Percentiles rank a stretch among this genome's conserved stretches.
Conservation (phyloP, 2,329 filamentous ascomycete genomes). For the Penicillium palitans region DNA sequence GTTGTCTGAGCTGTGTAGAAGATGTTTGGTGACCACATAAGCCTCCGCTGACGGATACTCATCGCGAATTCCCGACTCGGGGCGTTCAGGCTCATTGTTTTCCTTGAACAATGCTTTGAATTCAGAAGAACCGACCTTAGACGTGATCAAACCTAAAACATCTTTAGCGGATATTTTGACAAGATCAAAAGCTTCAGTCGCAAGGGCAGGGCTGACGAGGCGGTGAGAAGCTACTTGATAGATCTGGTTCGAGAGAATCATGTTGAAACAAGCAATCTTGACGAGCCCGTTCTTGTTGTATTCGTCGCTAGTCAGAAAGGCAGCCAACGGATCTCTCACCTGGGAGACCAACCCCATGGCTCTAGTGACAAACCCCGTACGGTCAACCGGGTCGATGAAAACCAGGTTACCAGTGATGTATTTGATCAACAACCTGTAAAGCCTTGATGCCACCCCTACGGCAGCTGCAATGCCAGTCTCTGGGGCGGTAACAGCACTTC, state of each 20-base stretch:
- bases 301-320: constrained; percentile 17
- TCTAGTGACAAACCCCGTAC: constrained; percentile 47
- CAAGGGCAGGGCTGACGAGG: constrained; percentile 27
- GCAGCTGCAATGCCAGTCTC: constrained; percentile 9
- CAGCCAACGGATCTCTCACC: constrained; percentile 39
- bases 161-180: constrained; percentile 38
- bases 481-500: constrained; percentile 2
- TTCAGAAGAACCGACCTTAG: constrained; percentile 34
- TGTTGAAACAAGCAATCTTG: constrained; percentile 33
- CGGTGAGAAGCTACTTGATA: constrained; percentile 40
- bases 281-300: constrained; percentile 21
- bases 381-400: constrained; percentile 58
- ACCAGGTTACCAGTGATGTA: constrained; percentile 53
- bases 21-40: constrained; percentile 50
- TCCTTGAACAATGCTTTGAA: constrained; percentile 49
- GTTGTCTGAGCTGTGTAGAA: constrained; percentile 36
- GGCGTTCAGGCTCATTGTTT: constrained; percentile 41
- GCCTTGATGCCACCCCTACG: constrained; percentile 11
- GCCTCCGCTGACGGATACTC: constrained; percentile 47
- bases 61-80: constrained; percentile 52
- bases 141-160: constrained; percentile 39
- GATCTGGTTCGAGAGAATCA: constrained; percentile 42
- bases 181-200: constrained; percentile 29
- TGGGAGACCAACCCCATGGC: constrained; percentile 37
- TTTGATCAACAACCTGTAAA: constrained; percentile 47